A percentile compares a stretch with the other conserved stretches of the same genome.
Conservation (phyloP, 2,329 filamentous ascomycete species). For the Phaeosphaeriaceae sp. region DNA sequence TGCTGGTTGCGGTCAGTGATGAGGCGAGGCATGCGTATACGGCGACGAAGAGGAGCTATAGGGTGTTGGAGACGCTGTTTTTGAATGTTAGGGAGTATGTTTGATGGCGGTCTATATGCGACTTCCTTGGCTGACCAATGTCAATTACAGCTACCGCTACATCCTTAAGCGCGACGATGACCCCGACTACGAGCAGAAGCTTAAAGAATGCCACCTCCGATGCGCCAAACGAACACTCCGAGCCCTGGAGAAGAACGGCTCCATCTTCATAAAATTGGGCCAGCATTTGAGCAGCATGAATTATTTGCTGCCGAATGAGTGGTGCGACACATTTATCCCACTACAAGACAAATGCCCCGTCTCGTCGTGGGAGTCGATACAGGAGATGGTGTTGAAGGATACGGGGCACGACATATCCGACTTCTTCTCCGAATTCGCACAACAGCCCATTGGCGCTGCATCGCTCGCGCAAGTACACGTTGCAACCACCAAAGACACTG, state of each 20-base stretch:
- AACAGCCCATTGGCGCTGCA: slow-evolving; percentile 84
- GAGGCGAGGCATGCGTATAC: slow-evolving; percentile 79
- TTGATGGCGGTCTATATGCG: too few relatives aligned
- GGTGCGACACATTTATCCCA: slow-evolving; percentile 95
- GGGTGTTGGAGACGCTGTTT: slow-evolving; percentile 76
- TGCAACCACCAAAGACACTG: slow-evolving; percentile 80
- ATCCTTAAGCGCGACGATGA: slow-evolving; percentile 76
- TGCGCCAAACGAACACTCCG: slow-evolving; percentile 87
- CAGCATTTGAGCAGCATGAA: slow-evolving; percentile 97
- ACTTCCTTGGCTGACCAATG: slow-evolving; percentile 21
- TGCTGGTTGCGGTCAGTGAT: slow-evolving; percentile 60
- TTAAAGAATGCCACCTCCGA: slow-evolving; percentile 87
- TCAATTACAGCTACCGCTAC: slow-evolving; percentile 76
- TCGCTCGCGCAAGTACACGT: slow-evolving; percentile 94
- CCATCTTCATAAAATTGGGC: slow-evolving; percentile 97
- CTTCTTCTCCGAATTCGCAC: slow-evolving; percentile 85
- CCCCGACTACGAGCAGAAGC: slow-evolving; percentile 68
- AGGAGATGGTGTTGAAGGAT: slow-evolving; percentile 84
- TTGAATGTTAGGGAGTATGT: slow-evolving; percentile 89
- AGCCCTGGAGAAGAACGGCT: slow-evolving; percentile 93
- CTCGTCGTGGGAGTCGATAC: slow-evolving; percentile 85
- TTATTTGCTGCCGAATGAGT: slow-evolving; percentile 88
- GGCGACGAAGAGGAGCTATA: slow-evolving; percentile 76
- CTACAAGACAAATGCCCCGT: slow-evolving; percentile 95
- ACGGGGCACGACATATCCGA: slow-evolving; percentile 80